Base-by-base conservation (phyloP, 169 alveolate genomes). In the Plasmodium knowlesi region DNA sequence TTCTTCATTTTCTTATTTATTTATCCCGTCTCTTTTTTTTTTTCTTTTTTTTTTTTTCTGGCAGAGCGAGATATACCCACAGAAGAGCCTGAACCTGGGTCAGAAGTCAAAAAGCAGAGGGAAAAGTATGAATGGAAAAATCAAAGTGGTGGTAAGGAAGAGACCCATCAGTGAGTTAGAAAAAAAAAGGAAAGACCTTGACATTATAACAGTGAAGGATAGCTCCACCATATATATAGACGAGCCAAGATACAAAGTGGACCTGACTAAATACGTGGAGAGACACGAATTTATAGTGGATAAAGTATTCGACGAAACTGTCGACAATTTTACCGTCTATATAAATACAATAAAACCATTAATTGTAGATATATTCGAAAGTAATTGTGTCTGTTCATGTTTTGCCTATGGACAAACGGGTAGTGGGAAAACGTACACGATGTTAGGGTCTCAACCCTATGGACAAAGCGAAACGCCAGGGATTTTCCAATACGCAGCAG, bases 381-480 rank as follows among this genome's bases (percentile, higher is more conserved):
- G 95, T 46, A 98, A 98, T 73, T 98, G 98, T 57, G 98, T 98
- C 92, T 98, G 99, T 84, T 98, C 99, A 6, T 98, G 99, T 95
- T 99, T 99, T 96, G 99, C 99, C 0, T 99, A 98, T 95, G 99
- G 99, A 5, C 99, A 99, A 95, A 98, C 99, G 8, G 99, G 99
- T 19, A 97, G 99, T 39, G 99, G 99, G 2, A 99, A 99, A 92
- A 99, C 99, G 25, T 98, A 96, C 89, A 99, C 99, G 16, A 99
- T 99, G 99, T 95, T 98, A 97, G 99, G 99, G 4, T 97, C 98
- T 72, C 95, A 96, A 53, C 95, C 93, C 22, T 76, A 93, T 83
- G 92, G 96, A 72, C 92, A 86, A 80, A 94, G 97, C 5, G 93
- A 93, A 10, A 96, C 94, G 8, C 98, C 99, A 10, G 99, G 99